These are phyloP conservation scores for Saccharomycopsis selenospora DNA, from an alignment of 805 yeast genomes.

Conservation along the genomic window DNA sequence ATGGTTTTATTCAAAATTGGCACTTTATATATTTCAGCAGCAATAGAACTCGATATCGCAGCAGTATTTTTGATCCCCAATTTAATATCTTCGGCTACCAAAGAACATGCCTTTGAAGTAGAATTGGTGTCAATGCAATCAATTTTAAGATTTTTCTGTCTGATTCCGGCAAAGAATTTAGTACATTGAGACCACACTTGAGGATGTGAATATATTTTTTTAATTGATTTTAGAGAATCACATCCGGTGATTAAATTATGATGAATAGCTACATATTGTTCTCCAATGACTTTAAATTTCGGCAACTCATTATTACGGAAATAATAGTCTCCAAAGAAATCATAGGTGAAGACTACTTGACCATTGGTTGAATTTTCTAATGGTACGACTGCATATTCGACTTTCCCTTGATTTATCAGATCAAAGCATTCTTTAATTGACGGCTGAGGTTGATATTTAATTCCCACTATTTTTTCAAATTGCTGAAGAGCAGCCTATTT, in stretches of 20 bases:
- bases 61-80: constrained; percentile 38
- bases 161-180: constrained; percentile 40
- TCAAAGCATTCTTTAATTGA: constrained; percentile 59
- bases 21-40: constrained; percentile 52
- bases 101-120: constrained; percentile 78
- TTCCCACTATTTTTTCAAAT: constrained; percentile 24
- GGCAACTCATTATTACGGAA: constrained; percentile 27
- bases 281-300: constrained; percentile 54
- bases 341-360: constrained; percentile 80
- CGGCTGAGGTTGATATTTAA: constrained; percentile 26
- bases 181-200: constrained; percentile 96
- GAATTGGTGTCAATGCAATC: constrained; percentile 62
- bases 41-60: constrained; percentile 67
- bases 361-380: constrained; percentile 95
- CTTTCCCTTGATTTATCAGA: constrained; percentile 36
- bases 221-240: constrained; percentile 37
- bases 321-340: constrained; percentile 65
- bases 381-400: constrained; percentile 77
- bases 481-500: constrained; percentile 40
- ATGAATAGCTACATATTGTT: constrained; percentile 74
- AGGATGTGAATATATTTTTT: constrained; percentile 79
- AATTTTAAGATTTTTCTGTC: constrained; percentile 30
- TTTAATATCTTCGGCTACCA: constrained; percentile 35
- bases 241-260: constrained; percentile 61
- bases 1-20: constrained; percentile 49